A percentile compares a stretch with the other conserved stretches of the same genome.
phyloP scores from a whole-genome alignment of 2,329 filamentous ascomycete species.

The Talaromyces sp. region DNA sequence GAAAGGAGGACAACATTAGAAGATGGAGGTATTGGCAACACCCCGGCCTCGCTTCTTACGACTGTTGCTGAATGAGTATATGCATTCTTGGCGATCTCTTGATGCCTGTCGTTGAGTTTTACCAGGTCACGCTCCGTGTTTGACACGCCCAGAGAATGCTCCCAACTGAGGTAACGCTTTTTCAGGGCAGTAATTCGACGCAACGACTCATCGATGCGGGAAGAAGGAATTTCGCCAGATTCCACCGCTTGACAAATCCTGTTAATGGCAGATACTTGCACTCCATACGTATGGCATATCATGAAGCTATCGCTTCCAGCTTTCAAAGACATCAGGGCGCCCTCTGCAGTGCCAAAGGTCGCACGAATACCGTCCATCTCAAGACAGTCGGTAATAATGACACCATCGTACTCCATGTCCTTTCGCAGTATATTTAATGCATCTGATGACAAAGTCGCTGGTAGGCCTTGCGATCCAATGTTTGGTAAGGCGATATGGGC shows the following conservation, averaged over 20 bases:
- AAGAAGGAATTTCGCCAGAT: conserved; percentile 27
- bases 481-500: conserved; percentile 40
- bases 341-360: conserved; percentile 38
- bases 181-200: conserved; percentile 35
- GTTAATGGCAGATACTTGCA: conserved; percentile 38
- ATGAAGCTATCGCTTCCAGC: conserved; percentile 43
- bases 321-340: conserved; percentile 37
- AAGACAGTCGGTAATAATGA: conserved; percentile 43
- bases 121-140: conserved; percentile 15
- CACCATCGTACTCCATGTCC: conserved; percentile 41
- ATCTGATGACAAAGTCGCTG: conserved; percentile 36
- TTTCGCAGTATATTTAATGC: conserved; percentile 36
- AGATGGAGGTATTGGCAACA: conserved; percentile 26
- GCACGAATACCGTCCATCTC: conserved; percentile 43
- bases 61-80: conserved; percentile 40
- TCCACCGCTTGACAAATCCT: conserved; percentile 33
- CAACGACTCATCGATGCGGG: conserved; percentile 30
- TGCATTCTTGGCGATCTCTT: conserved; percentile 26
- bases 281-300: conserved; percentile 42
- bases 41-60: conserved; percentile 27
- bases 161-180: conserved; percentile 30
- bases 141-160: conserved; percentile 20
- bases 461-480: conserved; percentile 27
- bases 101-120: conserved; percentile 22
- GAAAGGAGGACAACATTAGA: conserved; percentile 34